Evolutionary conservation across 768 basidiomycete species (phyloP).

Genomic region (Termitomyces bulborhizus): DNA sequence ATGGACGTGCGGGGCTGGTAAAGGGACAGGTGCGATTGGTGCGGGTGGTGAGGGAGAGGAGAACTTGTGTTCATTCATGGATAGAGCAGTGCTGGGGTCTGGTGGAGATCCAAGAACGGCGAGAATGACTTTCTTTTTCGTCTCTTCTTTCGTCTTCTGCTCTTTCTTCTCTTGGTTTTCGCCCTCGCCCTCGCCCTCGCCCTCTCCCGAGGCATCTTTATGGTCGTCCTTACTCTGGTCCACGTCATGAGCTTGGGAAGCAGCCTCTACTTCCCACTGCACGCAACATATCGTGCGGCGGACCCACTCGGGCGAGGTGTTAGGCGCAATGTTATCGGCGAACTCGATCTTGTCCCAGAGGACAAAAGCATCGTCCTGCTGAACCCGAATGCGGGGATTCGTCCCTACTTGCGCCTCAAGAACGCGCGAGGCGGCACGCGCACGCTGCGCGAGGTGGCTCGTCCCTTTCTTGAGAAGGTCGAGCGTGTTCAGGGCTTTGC

Average conservation of each 20-base stretch:
- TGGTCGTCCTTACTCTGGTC: constrained; percentile 8
- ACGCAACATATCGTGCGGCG: constrained; percentile 81
- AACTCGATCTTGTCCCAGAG: constrained; percentile 72
- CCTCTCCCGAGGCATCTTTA: background rate
- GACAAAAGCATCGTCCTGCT: constrained; percentile 77
- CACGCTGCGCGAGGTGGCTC: constrained; percentile 69
- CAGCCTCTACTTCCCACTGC: constrained; percentile 64
- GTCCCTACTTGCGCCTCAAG: constrained; percentile 84
- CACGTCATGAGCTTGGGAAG: constrained; percentile 18
- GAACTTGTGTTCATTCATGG: constrained; percentile 18
- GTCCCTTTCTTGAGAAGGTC: constrained; percentile 92
- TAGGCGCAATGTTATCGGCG: constrained; percentile 23
- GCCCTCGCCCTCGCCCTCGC: constrained; percentile 8
- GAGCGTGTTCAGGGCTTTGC: constrained; percentile 78
- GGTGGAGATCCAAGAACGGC: constrained; percentile 38
- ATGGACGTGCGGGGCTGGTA: constrained; percentile 53
- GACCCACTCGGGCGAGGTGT: constrained; percentile 73
- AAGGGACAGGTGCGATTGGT: constrained; percentile 50
- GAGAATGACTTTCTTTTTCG: constrained; percentile 48
- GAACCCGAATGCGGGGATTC: constrained; percentile 76
- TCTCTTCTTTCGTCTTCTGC: constrained; percentile 15
- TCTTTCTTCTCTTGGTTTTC: background rate
- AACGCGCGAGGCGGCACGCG: constrained; percentile 82
- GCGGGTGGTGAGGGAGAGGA: constrained; percentile 21
- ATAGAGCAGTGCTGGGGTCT: constrained; percentile 10